Base-by-base conservation (phyloP, 768 basidiomycete species). In the Lyophyllum semitale region DNA sequence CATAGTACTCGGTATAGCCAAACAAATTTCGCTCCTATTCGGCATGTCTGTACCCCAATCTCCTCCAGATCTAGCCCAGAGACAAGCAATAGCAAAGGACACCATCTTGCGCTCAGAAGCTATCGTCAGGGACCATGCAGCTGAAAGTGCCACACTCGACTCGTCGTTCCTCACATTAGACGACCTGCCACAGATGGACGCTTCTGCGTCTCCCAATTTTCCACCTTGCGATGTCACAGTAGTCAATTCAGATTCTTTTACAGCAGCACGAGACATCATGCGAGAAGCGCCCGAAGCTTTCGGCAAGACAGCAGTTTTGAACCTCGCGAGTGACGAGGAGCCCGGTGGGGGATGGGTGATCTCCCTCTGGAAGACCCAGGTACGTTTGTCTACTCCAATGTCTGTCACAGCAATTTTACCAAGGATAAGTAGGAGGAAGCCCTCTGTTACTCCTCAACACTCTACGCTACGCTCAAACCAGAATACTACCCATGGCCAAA, bases 401-500 rank as follows among this genome's bases (percentile, higher is more conserved):
- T 27, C 6, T 29, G 5, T 45, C 17, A n/a, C 4, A 4, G 4
- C n/a, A 1, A 1, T 29, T 12, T 18, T 15, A n/a, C 30, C 29
- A 8, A 13, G 23, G 8, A 4, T 18, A 32, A 5, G 43, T 41
- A 78, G 76, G 78, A 79, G 67, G 78, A 80, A 62, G 76, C 78
- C 0, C 68, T 80, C 0, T 80, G 79, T 57, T 80, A 79, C 59
- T 74, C 76, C 8, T 78, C 78, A 3, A 79, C 77, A 4, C 67
- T 80, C 5, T 80, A 74, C 57, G 53, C 55, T 12, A 78, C 77
- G 1, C 69, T 80, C 32, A 72, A 73, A 41, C 60, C 61, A 23
- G 62, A 64, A 7, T 77, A 73, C 55, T 79, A 79, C 51, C 78
- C 79, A 8, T 80, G 79, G 79, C 71, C 75, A 12, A 80, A 80